Evolutionary conservation across 2,329 filamentous ascomycete species (phyloP).

Genomic region (Fusarium metavorans): DNA sequence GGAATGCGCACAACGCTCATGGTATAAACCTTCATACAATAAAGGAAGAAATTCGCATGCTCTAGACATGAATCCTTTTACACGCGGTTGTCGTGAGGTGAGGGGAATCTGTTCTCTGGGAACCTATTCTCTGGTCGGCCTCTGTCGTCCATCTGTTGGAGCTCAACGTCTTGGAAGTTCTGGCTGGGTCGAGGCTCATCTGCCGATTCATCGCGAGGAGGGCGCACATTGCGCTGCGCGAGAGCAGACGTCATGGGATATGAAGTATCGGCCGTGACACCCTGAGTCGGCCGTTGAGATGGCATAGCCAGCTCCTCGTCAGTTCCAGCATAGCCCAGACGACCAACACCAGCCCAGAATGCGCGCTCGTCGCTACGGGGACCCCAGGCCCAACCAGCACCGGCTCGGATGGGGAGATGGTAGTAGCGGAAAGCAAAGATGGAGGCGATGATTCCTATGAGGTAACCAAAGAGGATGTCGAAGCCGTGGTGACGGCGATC

Average conservation of each 20-base stretch:
- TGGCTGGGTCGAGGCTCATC: slow-evolving; percentile 23
- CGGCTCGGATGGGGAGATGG: slow-evolving; percentile 79
- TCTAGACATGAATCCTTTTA: slow-evolving; percentile 11
- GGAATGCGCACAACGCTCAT: slow-evolving; percentile 1
- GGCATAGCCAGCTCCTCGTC: slow-evolving; percentile 41
- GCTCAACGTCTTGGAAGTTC: slow-evolving; percentile 50
- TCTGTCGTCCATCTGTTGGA: slow-evolving; percentile 39
- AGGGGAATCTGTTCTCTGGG: slow-evolving; percentile 25
- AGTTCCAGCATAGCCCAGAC: slow-evolving; percentile 66
- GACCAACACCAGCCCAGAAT: slow-evolving; percentile 81
- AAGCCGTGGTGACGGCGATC: slow-evolving; percentile 94
- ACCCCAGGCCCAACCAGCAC: slow-evolving; percentile 91
- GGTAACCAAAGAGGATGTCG: slow-evolving; percentile 87
- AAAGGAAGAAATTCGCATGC: neutral
- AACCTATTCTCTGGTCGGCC: slow-evolving; percentile 30
- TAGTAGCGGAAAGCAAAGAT: slow-evolving; percentile 87
- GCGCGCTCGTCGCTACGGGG: slow-evolving; percentile 78
- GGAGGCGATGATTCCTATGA: slow-evolving; percentile 78
- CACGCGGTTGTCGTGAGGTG: slow-evolving; percentile 8
- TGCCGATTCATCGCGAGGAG: slow-evolving; percentile 17
- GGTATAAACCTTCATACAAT: neutral
- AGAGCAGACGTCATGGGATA: slow-evolving; percentile 42
- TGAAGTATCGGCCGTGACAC: slow-evolving; percentile 45
- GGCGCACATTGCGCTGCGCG: slow-evolving; percentile 35
- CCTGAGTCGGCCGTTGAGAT: slow-evolving; percentile 29